Evolutionary conservation across 2,329 filamentous ascomycete genomes (phyloP), one percentile per base, ranked within the genome.

Genomic region (Alternaria arborescens): DNA sequence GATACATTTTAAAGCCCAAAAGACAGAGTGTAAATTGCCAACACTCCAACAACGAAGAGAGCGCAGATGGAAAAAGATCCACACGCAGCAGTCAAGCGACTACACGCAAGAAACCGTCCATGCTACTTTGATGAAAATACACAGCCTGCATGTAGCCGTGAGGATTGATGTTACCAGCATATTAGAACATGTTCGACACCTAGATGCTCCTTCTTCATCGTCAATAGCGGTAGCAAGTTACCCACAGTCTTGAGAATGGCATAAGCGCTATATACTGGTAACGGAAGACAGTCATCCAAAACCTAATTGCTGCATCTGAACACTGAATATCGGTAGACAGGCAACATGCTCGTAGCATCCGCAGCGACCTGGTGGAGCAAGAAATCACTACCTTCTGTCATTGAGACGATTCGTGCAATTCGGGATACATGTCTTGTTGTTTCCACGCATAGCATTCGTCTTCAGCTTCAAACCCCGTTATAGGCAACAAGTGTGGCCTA

Each of bases 21-120:
- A 41, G 3, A 65, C 22, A 60, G 60, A 34, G 70, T 69, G 16
- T 72, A 68, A 12, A 67, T 72, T 1, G 67, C 67, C 38, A 66
- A 63, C 44, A 71, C 67, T 40, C 71, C 70, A 52, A 69, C 69
- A 28, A 68, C 66, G 54, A 69, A 71, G 11, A 67, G 54, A 16
- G 66, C 66, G 47, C 67, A 62, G 26, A 67, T 63, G 55, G 69
- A 65, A 5, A 69, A 60, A 42, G 63, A 65, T 30, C 20, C 59
- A 24, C 4, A 36, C 16, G 10, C 28, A n/a, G n/a, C 41, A 43
- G 36, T 48, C 36, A 44, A 41, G 38, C n/a, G 36, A 40, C 36
- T 5, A 20, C n/a, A 40, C n/a, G 7, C 36, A 40, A 20, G 38
- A 41, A 18, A 22, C 38, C 3, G 38, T 22, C 12, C 11, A 41